phyloP scores from a whole-genome alignment of 768 basidiomycete genomes.

The Solioccasus polychromus region DNA sequence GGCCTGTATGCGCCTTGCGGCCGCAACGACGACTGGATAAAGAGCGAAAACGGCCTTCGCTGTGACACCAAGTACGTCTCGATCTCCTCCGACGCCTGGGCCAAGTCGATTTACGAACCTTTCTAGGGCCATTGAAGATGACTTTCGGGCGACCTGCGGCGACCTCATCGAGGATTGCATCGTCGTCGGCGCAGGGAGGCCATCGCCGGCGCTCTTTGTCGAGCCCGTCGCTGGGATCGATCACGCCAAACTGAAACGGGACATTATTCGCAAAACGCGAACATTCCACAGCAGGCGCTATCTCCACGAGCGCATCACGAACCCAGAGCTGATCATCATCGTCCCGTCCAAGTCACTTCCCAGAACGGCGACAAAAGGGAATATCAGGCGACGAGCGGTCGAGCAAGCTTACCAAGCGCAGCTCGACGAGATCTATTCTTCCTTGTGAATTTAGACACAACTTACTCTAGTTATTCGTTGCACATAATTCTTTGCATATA shows the following conservation, averaged over 20 bases:
- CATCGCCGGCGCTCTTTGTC: slow-evolving; percentile 73
- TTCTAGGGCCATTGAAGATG: slow-evolving; percentile 70
- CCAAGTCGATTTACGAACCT: slow-evolving; percentile 6
- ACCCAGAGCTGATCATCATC: slow-evolving; percentile 61
- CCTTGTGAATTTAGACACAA: slow-evolving; percentile 16
- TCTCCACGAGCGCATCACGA: slow-evolving; percentile 73
- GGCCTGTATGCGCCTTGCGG: slow-evolving; percentile 66
- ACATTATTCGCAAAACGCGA: slow-evolving; percentile 69
- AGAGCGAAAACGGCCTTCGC: slow-evolving; percentile 72
- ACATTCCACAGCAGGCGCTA: slow-evolving; percentile 75
- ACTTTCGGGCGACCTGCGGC: slow-evolving; percentile 62
- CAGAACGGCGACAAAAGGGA: slow-evolving; percentile 78
- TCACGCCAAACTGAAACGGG: slow-evolving; percentile 58
- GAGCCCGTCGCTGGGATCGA: slow-evolving; percentile 58
- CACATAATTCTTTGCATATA: slow-evolving; percentile 9
- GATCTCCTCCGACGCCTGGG: neutral
- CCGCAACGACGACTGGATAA: slow-evolving; percentile 84
- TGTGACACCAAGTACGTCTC: slow-evolving; percentile 66
- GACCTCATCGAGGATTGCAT: slow-evolving; percentile 69
- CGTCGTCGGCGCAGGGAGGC: slow-evolving; percentile 73
- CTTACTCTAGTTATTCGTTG: slow-evolving; percentile 16
- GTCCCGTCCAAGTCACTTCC: slow-evolving; percentile 67
- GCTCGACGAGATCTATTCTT: slow-evolving; percentile 57
- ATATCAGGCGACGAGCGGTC: slow-evolving; percentile 73
- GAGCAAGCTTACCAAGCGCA: slow-evolving; percentile 59